phyloP scores from a whole-genome alignment of 805 yeast genomes.

The Zygosaccharomyces kombuchaensis region DNA sequence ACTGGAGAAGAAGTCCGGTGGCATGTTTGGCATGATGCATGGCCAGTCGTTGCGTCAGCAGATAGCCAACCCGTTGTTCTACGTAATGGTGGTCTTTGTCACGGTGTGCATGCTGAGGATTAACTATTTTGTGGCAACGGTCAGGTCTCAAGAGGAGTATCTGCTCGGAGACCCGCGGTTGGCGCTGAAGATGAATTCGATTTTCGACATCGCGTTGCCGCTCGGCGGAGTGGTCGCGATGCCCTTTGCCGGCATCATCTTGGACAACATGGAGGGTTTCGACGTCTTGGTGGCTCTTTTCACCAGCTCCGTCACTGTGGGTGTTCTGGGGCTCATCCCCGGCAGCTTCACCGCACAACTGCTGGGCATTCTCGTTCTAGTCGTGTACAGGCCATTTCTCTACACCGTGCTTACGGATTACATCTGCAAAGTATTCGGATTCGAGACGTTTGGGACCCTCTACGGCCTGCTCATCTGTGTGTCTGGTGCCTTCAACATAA shows the following conservation, averaged over 20 bases:
- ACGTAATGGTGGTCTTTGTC: slow-evolving; percentile 71
- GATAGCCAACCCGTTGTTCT: slow-evolving; percentile 62
- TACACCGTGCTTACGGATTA: slow-evolving; percentile 91
- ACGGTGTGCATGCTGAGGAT: slow-evolving; percentile 87
- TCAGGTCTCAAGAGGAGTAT: slow-evolving; percentile 75
- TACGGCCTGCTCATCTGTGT: slow-evolving; percentile 82
- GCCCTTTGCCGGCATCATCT: slow-evolving; percentile 76
- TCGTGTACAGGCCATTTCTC: slow-evolving; percentile 83
- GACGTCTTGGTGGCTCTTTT: slow-evolving; percentile 51
- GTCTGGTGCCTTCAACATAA: slow-evolving; percentile 74
- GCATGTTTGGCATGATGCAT: slow-evolving; percentile 77
- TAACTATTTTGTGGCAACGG: slow-evolving; percentile 89
- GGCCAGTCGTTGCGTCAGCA: slow-evolving; percentile 49
- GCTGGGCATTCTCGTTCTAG: slow-evolving; percentile 65
- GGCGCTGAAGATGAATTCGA: slow-evolving; percentile 60
- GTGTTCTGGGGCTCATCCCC: slow-evolving; percentile 64
- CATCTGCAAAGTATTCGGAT: slow-evolving; percentile 90
- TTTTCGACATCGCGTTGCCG: slow-evolving; percentile 84
- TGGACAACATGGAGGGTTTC: slow-evolving; percentile 69
- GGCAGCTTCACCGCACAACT: slow-evolving; percentile 45
- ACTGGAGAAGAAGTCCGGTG: slow-evolving; percentile 48
- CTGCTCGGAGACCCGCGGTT: slow-evolving; percentile 48
- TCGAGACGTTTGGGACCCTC: slow-evolving; percentile 84
- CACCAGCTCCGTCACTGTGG: slow-evolving; percentile 55
- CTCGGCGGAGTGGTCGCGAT: slow-evolving; percentile 83